Conservation (phyloP, 352 stramenopile genomes). For the Plasmopara viticola region DNA sequence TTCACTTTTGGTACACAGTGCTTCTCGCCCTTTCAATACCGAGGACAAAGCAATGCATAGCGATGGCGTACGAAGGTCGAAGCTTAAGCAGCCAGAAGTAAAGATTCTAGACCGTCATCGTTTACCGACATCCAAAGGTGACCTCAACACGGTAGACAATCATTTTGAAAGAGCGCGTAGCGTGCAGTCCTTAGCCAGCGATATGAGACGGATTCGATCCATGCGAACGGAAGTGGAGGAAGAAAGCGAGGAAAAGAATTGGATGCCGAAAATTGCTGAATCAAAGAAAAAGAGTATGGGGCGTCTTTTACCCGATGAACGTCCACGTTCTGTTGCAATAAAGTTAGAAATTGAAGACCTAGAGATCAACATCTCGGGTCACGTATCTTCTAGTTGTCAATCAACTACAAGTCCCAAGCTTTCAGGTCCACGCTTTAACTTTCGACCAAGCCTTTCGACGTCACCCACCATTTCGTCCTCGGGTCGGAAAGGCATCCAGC, state of each 20-base stretch:
- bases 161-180: slow-evolving; percentile 63
- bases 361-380: slow-evolving; percentile 14
- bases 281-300: slow-evolving; percentile 41
- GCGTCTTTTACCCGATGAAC: slow-evolving; percentile 4
- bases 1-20: slow-evolving; percentile 7
- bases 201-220: slow-evolving; percentile 71
- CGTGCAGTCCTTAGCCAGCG: slow-evolving; percentile 73
- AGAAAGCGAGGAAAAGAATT: slow-evolving; percentile 20
- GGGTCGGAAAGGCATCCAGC: slow-evolving; percentile 62
- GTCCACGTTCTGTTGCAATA: slow-evolving; percentile 49
- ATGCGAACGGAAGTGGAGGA: slow-evolving; percentile 31
- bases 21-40: slow-evolving; percentile 13
- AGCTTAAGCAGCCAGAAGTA: slow-evolving; percentile 61
- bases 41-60: slow-evolving; percentile 12
- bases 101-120: slow-evolving; percentile 46
- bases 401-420: slow-evolving; percentile 43
- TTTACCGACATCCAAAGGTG: slow-evolving; percentile 14
- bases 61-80: slow-evolving; percentile 49
- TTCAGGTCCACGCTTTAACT: slow-evolving; percentile 13
- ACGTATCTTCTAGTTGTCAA: slow-evolving; percentile 25
- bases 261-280: slow-evolving; percentile 32
- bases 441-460: slow-evolving; percentile 24
- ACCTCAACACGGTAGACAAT: slow-evolving; percentile 37
- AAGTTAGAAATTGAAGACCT: slow-evolving; percentile 67
- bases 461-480: slow-evolving; percentile 37